Evolutionary conservation across 768 basidiomycete genomes (phyloP).

Genomic region (Trametes coccinea): DNA sequence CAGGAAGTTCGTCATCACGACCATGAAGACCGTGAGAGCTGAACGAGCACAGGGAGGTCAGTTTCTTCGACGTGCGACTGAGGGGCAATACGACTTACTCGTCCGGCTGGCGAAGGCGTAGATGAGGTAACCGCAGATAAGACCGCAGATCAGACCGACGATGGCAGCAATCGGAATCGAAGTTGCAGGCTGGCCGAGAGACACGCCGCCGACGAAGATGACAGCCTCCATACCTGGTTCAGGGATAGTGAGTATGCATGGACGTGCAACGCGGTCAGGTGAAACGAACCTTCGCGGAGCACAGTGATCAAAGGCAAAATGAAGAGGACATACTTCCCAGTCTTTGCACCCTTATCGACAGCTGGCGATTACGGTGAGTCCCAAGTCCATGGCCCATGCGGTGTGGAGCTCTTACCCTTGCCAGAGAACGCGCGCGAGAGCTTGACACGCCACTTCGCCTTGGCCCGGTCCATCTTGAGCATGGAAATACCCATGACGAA

Average conservation of each 20-base stretch:
- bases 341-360: slow-evolving; percentile 47
- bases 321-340: slow-evolving; percentile 87
- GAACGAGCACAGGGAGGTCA: background rate
- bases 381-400: no score
- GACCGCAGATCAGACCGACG: slow-evolving; percentile 77
- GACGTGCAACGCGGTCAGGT: background rate
- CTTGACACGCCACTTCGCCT: slow-evolving; percentile 93
- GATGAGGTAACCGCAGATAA: slow-evolving; percentile 71
- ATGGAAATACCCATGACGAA: slow-evolving; percentile 93
- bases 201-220: slow-evolving; percentile 91
- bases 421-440: slow-evolving; percentile 75
- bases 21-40: slow-evolving; percentile 85
- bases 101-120: slow-evolving; percentile 78
- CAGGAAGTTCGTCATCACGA: slow-evolving; percentile 89
- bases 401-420: slow-evolving; percentile 41
- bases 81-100: slow-evolving; percentile 43
- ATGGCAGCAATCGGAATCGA: slow-evolving; percentile 92
- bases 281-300: slow-evolving; percentile 73
- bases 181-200: slow-evolving; percentile 76
- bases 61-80: background rate
- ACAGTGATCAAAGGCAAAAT: slow-evolving; percentile 90
- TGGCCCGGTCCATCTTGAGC: slow-evolving; percentile 93
- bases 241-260: background rate
- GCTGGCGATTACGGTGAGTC: slow-evolving; percentile 30
- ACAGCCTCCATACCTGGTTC: slow-evolving; percentile 78